Percentiles rank a stretch among this genome's conserved stretches.
These are phyloP conservation scores for Kazachstania sp. DNA, from an alignment of 1,139 yeast species.

Conservation along the genomic window DNA sequence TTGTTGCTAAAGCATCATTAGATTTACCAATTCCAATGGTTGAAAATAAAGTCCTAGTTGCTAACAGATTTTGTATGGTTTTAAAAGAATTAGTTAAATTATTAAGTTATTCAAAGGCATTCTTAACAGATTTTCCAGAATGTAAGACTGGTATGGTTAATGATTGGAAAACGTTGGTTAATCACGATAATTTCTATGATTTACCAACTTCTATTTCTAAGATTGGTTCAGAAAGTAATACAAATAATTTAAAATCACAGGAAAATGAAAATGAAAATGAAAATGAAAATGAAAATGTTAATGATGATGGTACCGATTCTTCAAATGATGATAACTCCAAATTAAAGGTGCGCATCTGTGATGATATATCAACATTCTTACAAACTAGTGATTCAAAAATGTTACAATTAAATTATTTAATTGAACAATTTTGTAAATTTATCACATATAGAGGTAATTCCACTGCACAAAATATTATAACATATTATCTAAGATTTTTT, in stretches of 20 bases:
- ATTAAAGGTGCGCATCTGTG: background rate
- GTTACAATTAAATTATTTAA: background rate
- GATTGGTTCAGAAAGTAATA: too few species aligned
- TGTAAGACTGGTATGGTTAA: constrained; percentile 45
- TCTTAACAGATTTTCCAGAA: constrained; percentile 43
- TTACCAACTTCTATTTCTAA: constrained; percentile 7
- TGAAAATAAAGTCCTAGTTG: constrained; percentile 45
- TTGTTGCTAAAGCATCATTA: constrained; percentile 34
- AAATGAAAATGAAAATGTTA: too few species aligned
- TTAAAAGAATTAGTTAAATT: constrained; percentile 50
- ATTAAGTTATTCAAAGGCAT: constrained; percentile 50
- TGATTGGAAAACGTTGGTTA: constrained; percentile 50
- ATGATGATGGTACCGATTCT: background rate
- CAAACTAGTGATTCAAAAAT: constrained; percentile 1
- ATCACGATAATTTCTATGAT: constrained; percentile 22
- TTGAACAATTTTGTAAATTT: constrained; percentile 8
- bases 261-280: too few species aligned
- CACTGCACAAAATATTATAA: constrained; percentile 11
- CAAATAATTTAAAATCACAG: background rate
- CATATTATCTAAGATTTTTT: constrained; percentile 11
- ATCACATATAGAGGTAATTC: constrained; percentile 7
- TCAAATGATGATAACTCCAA: background rate
- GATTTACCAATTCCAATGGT: constrained; percentile 47
- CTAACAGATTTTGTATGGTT: constrained; percentile 48
- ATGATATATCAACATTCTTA: constrained; percentile 8